Conservation (phyloP, 257 asterid genomes). For the Nicotiana knightiana region DNA sequence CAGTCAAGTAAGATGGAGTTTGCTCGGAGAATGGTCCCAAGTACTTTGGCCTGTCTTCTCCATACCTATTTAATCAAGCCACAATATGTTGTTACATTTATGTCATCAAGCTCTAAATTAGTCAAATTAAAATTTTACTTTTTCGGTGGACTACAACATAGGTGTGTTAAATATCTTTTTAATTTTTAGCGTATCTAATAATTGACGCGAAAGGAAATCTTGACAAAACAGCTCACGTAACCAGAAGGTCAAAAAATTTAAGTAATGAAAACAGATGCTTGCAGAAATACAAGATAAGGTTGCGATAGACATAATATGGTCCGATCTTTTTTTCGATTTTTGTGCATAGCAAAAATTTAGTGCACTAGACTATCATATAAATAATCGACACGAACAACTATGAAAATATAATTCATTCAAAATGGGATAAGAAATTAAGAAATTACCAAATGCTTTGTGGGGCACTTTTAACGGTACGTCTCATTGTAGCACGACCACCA, state of each 20-base stretch:
- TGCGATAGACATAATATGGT: neutral
- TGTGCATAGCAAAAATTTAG: neutral
- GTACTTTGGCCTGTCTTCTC: slow-evolving; percentile 81
- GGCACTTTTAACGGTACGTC: slow-evolving; percentile 77
- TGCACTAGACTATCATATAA: neutral
- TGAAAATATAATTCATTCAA: too few species aligned
- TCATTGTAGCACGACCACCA: slow-evolving; percentile 74
- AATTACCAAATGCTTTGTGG: slow-evolving; percentile 87
- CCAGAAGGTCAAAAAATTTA: neutral
- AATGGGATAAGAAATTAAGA: neutral
- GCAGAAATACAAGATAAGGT: neutral
- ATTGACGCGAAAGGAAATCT: too few species aligned
- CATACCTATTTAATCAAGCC: slow-evolving; percentile 48
- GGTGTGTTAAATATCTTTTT: too few species aligned
- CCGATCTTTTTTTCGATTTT: neutral
- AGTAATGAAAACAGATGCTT: neutral
- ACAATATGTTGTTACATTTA: neutral
- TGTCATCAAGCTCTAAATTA: neutral
- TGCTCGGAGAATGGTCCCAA: slow-evolving; percentile 92
- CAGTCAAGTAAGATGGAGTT: slow-evolving; percentile 86
- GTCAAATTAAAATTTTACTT: neutral
- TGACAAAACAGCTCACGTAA: too few species aligned
- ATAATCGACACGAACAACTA: neutral
- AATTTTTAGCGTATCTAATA: too few species aligned
- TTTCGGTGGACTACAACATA: too few species aligned